phyloP scores from a whole-genome alignment of 192 early-diverging fungal species.

The Ambispora gerdemannii region DNA sequence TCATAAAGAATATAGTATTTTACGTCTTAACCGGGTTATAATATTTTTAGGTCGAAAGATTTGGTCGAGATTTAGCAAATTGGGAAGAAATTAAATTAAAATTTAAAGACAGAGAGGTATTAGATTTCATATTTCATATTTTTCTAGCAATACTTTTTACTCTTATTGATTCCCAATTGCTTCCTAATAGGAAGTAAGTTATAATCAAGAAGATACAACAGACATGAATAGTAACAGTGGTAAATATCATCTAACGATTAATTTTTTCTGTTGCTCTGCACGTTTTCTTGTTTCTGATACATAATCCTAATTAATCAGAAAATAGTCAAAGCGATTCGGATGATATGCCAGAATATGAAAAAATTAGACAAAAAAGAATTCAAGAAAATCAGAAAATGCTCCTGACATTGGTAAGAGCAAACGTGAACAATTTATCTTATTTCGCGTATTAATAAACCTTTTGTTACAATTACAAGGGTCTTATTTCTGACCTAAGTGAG shows the following conservation, averaged over 20 bases:
- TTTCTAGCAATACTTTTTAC: not conserved
- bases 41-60: constrained; percentile 63
- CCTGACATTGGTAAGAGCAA: constrained; percentile 49
- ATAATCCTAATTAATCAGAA: no score
- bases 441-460: not conserved
- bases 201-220: not conserved
- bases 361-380: constrained; percentile 52
- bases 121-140: not conserved
- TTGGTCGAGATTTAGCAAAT: constrained; percentile 73
- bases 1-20: no score
- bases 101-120: constrained; percentile 38
- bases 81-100: constrained; percentile 74
- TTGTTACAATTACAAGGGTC: constrained; percentile 44
- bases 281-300: no score
- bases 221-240: no score
- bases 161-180: not conserved
- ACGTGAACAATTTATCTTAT: no score
- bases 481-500: constrained; percentile 80
- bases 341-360: constrained; percentile 55
- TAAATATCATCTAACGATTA: no score
- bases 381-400: constrained; percentile 61
- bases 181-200: not conserved
- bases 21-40: no score
- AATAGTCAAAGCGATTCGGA: constrained; percentile 36
- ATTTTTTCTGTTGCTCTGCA: no score